phyloP scores from a whole-genome alignment of 2,329 filamentous ascomycete species.

The Thielaviopsis ethacetica region DNA sequence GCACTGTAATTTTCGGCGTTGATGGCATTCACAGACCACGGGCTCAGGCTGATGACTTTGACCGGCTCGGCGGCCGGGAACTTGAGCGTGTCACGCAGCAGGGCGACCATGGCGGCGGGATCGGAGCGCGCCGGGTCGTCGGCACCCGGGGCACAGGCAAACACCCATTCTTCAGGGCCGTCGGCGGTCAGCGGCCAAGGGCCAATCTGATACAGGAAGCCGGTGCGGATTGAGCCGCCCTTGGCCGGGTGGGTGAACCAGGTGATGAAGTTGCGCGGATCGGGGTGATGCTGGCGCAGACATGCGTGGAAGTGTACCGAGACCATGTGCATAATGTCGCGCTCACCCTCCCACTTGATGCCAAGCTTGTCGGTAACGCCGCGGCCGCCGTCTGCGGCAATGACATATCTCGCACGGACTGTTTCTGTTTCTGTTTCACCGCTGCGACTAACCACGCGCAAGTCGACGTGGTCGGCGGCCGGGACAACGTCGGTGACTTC shows the following conservation, averaged over 20 bases:
- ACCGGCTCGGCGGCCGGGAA: neutral
- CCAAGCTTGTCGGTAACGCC: conserved; percentile 4
- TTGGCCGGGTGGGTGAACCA: conserved; percentile 8
- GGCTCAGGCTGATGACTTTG: conserved; percentile 2
- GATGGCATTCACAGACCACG: conserved; percentile 8
- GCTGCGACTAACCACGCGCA: neutral
- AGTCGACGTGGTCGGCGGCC: neutral
- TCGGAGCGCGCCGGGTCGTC: conserved; percentile 1
- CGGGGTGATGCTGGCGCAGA: conserved; percentile 2
- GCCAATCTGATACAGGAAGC: conserved; percentile 7
- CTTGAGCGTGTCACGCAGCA: conserved; percentile 6
- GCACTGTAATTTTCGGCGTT: conserved; percentile 7
- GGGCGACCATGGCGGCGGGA: neutral
- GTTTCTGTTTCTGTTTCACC: neutral
- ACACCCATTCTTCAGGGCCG: neutral
- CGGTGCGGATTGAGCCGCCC: conserved; percentile 5
- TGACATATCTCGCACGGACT: neutral
- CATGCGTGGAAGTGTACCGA: conserved; percentile 3
- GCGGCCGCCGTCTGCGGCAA: conserved; percentile 3
- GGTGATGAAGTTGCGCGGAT: conserved; percentile 7
- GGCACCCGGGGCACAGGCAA: neutral
- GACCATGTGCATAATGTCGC: conserved; percentile 6
- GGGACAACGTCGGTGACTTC: conserved; percentile 1
- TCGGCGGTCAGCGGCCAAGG: conserved; percentile 1
- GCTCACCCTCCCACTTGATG: conserved; percentile 3